These are phyloP conservation scores for Tricholoma sp. DNA, from an alignment of 768 basidiomycete species.

Conservation along the genomic window DNA sequence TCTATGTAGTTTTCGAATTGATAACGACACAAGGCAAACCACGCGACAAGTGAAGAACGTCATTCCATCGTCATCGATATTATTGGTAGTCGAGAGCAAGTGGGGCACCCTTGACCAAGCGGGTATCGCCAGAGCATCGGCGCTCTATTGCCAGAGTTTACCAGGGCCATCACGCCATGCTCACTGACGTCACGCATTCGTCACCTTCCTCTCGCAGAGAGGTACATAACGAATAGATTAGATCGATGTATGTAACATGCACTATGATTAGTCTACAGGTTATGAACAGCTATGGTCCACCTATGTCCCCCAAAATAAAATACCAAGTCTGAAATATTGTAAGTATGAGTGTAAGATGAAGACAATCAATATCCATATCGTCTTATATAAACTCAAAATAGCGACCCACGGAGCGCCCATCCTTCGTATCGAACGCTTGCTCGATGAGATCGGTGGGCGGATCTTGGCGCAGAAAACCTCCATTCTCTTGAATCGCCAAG, in stretches of 20 bases:
- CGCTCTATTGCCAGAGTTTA: background rate
- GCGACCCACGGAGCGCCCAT: background rate
- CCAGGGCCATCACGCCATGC: background rate
- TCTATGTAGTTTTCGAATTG: too few relatives aligned
- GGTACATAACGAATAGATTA: too few relatives aligned
- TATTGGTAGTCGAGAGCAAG: background rate
- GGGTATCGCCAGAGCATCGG: background rate
- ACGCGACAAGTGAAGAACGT: background rate
- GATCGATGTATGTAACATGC: too few relatives aligned
- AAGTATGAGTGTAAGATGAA: background rate
- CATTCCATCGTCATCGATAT: background rate
- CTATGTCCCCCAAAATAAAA: background rate
- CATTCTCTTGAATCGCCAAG: background rate
- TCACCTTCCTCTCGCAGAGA: too few relatives aligned
- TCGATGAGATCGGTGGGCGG: background rate
- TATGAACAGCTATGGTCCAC: background rate
- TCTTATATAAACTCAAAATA: background rate
- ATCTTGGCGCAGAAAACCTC: background rate
- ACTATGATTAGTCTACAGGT: background rate
- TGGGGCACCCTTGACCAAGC: background rate
- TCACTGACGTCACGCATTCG: background rate
- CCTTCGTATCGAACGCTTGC: background rate
- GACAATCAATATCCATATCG: background rate
- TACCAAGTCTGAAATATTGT: background rate
- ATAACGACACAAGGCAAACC: background rate